These are phyloP conservation scores for Inosperma sp. DNA, from an alignment of 768 basidiomycete genomes.

Conservation along the genomic window DNA sequence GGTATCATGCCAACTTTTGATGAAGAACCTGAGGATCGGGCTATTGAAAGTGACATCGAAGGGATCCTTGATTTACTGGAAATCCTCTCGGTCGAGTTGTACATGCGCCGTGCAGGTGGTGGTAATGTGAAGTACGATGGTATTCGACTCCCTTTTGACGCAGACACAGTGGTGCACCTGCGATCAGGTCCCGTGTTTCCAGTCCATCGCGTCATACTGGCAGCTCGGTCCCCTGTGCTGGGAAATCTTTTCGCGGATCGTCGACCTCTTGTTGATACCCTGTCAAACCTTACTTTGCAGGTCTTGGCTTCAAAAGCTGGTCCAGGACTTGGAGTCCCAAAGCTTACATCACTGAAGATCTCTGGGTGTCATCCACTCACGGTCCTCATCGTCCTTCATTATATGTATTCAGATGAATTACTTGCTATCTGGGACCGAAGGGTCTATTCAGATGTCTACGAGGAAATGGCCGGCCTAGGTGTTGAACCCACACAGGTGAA, in stretches of 20 bases:
- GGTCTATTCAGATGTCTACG: slow-evolving; percentile 53
- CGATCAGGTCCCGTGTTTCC: slow-evolving; percentile 44
- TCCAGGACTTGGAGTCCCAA: slow-evolving; percentile 20
- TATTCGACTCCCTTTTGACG: slow-evolving; percentile 42
- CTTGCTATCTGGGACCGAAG: slow-evolving; percentile 83
- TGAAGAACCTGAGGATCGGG: slow-evolving; percentile 36
- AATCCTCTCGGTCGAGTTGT: slow-evolving; percentile 28
- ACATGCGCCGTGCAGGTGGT: slow-evolving; percentile 19
- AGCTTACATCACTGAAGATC: slow-evolving; percentile 38
- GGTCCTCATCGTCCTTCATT: slow-evolving; percentile 70
- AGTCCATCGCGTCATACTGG: slow-evolving; percentile 64
- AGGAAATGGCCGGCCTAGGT: slow-evolving; percentile 35
- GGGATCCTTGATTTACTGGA: slow-evolving; percentile 31
- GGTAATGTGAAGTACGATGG: slow-evolving; percentile 16
- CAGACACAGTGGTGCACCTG: slow-evolving; percentile 56
- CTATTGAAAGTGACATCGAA: slow-evolving; percentile 35
- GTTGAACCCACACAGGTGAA: slow-evolving; percentile 49
- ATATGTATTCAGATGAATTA: slow-evolving; percentile 84
- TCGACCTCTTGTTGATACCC: slow-evolving; percentile 23
- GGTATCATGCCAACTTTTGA: slow-evolving; percentile 8
- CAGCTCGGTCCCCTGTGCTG: slow-evolving; percentile 51
- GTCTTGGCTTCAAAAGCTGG: slow-evolving; percentile 23
- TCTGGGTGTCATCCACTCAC: slow-evolving; percentile 59
- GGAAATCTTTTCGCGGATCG: slow-evolving; percentile 37
- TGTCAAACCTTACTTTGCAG: slow-evolving; percentile 29